Evolutionary conservation across 1,284 basidiomycete genomes (phyloP).

Genomic region (Phaffia rhodozyma): DNA sequence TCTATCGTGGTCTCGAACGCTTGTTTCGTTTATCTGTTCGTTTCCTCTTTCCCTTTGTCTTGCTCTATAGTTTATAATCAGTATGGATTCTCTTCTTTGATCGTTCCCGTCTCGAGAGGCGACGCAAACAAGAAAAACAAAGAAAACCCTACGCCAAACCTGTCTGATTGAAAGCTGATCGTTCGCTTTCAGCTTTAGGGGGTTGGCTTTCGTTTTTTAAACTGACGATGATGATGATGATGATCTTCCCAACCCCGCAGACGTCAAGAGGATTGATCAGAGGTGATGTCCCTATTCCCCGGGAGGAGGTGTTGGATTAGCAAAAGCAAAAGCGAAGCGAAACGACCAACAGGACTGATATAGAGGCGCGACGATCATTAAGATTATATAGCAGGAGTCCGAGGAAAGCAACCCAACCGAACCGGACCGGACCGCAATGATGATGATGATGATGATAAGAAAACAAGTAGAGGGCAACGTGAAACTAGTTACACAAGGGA

Average conservation of each 20-base stretch:
- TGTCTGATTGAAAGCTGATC: conserved; percentile 64
- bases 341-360: too few relatives aligned
- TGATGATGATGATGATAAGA: too few relatives aligned
- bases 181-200: neutral
- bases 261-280: conserved; percentile 72
- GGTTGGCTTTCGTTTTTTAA: too few relatives aligned
- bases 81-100: neutral
- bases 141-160: conserved; percentile 35
- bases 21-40: neutral
- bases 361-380: too few relatives aligned
- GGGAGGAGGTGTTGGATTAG: conserved; percentile 35
- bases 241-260: conserved; percentile 68
- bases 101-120: neutral
- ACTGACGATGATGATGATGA: conserved; percentile 59
- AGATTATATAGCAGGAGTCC: too few relatives aligned
- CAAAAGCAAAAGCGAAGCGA: too few relatives aligned
- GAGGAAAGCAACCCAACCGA: too few relatives aligned
- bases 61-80: neutral
- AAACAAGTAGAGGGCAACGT: too few relatives aligned
- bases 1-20: neutral
- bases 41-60: neutral
- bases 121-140: neutral
- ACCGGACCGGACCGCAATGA: too few relatives aligned
- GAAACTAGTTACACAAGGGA: too few relatives aligned
- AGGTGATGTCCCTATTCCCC: conserved; percentile 46